phyloP scores from a whole-genome alignment of 371 early-diverging fungal species.

The Gilbertella persicaria region DNA sequence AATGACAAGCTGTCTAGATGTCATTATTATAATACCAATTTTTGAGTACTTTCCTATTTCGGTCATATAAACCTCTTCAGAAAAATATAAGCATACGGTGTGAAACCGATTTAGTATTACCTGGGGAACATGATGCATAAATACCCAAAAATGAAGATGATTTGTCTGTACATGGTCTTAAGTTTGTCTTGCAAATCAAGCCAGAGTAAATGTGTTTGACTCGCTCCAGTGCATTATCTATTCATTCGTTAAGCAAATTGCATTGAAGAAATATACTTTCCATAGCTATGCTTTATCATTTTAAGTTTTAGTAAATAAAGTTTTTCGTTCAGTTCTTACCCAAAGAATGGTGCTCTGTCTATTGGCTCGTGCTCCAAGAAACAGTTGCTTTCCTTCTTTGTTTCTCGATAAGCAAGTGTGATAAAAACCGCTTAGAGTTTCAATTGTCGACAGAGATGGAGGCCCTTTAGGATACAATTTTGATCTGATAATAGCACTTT shows the following conservation, averaged over 20 bases:
- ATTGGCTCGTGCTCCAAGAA: conserved; percentile 9
- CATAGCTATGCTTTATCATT: too few species aligned
- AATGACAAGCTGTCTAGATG: conserved; percentile 25
- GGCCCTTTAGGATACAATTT: conserved; percentile 50
- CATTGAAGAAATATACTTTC: too few species aligned
- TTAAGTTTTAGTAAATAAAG: too few species aligned
- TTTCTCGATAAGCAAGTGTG: conserved; percentile 20
- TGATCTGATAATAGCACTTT: conserved; percentile 63
- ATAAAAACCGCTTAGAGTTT: conserved; percentile 41
- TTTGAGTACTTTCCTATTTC: conserved; percentile 9
- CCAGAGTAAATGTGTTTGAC: conserved; percentile 7
- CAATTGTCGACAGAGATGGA: conserved; percentile 20
- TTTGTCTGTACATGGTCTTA: conserved; percentile 32
- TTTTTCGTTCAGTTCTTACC: conserved; percentile 4
- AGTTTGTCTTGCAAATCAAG: conserved; percentile 13
- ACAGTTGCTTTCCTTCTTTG: conserved; percentile 10
- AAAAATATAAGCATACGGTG: not conserved
- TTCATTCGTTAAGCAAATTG: too few species aligned
- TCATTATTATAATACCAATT: not conserved
- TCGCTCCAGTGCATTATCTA: conserved; percentile 7
- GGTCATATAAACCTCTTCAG: conserved; percentile 12
- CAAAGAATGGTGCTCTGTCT: not conserved
- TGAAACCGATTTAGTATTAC: conserved; percentile 16
- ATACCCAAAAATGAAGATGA: conserved; percentile 38
- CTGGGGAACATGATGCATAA: conserved; percentile 38